Percentiles rank a stretch among this genome's conserved stretches.
Conservation (phyloP, 306 rosid genomes). For the Styphnolobium japonicum region DNA sequence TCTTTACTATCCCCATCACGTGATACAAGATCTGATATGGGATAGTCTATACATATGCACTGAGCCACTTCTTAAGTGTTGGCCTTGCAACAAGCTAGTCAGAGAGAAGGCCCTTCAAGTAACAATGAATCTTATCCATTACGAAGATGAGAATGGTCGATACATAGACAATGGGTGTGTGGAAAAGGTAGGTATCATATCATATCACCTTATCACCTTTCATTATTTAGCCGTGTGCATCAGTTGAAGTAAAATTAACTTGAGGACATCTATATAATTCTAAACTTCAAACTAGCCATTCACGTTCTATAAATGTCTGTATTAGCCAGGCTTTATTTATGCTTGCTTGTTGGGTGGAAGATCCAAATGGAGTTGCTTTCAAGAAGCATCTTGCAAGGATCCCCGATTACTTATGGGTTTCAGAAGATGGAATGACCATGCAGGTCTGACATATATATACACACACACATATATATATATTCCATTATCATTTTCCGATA, state of each 20-base stretch:
- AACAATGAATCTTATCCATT: constrained; percentile 49
- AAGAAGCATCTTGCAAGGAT: constrained; percentile 46
- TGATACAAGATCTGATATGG: constrained; percentile 50
- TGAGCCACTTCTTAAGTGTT: constrained; percentile 50
- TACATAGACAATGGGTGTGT: constrained; percentile 44
- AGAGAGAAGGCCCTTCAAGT: constrained; percentile 45
- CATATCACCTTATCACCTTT: too few species aligned
- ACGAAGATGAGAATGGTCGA: constrained; percentile 50
- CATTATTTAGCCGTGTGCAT: too few species aligned
- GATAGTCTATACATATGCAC: constrained; percentile 35
- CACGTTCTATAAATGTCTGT: background rate
- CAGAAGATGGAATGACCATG: constrained; percentile 55
- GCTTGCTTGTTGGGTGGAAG: constrained; percentile 59
- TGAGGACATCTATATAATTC: too few species aligned
- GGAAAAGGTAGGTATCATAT: constrained; percentile 36
- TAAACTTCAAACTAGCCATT: too few species aligned
- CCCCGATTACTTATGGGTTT: constrained; percentile 45
- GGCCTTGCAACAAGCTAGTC: constrained; percentile 45
- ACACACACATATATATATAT: too few species aligned
- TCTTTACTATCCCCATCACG: constrained; percentile 33
- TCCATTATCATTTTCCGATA: too few species aligned
- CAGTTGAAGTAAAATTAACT: too few species aligned
- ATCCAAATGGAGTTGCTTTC: constrained; percentile 41
- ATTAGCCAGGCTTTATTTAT: constrained; percentile 34
- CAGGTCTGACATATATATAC: constrained; percentile 28